Evolutionary conservation across 495 filamentous ascomycete species (phyloP), one percentile per base, ranked within the genome.

Genomic region (Bacidia rubella): DNA sequence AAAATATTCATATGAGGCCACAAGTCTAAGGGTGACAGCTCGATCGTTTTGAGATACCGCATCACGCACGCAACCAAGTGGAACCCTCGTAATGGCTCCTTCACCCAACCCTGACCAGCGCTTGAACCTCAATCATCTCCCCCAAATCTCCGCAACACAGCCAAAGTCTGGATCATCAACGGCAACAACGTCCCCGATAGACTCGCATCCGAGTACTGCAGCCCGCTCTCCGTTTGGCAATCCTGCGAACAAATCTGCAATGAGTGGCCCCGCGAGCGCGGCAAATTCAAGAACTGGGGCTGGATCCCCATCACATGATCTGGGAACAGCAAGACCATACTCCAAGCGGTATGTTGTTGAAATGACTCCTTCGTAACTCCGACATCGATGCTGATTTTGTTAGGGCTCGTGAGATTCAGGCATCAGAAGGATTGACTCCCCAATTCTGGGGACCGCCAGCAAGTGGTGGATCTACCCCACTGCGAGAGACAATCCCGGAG

Each of bases 1-100:
- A n/a, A n/a, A n/a, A n/a, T n/a, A n/a, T n/a, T n/a, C n/a, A n/a
- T n/a, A n/a, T n/a, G n/a, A n/a, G n/a, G n/a, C n/a, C n/a, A n/a
- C n/a, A n/a, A n/a, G n/a, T n/a, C n/a, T n/a, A n/a, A n/a, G n/a
- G n/a, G n/a, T n/a, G n/a, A n/a, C n/a, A n/a, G n/a, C n/a, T n/a
- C n/a, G n/a, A n/a, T n/a, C n/a, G n/a, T n/a, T n/a, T n/a, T n/a
- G n/a, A n/a, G n/a, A n/a, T n/a, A n/a, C n/a, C n/a, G n/a, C n/a
- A n/a, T n/a, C n/a, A n/a, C n/a, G n/a, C n/a, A n/a, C n/a, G n/a
- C n/a, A n/a, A n/a, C n/a, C n/a, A n/a, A n/a, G n/a, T n/a, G n/a
- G n/a, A n/a, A n/a, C n/a, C n/a, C n/a, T n/a, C n/a, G n/a, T 92
- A 86, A 96, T 96, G 92, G 83, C 86, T 72, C 87, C 85, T 67